These are phyloP conservation scores for Fusarium sp. DNA, from an alignment of 2,329 filamentous ascomycete genomes.

Conservation along the genomic window DNA sequence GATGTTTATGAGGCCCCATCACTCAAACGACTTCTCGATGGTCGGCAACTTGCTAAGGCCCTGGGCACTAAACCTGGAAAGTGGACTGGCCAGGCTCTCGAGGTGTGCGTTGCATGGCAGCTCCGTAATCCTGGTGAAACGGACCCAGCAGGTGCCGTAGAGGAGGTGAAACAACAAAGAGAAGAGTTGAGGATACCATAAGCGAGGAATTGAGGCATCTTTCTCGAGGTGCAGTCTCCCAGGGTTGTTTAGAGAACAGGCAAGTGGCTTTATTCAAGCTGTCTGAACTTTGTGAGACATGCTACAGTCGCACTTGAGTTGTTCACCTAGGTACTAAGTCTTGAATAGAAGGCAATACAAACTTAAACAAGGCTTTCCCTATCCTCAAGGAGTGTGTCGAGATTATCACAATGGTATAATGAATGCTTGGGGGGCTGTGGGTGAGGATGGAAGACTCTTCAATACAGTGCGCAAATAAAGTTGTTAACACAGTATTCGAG, in stretches of 20 bases:
- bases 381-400: too few relatives aligned
- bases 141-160: constrained; percentile 71
- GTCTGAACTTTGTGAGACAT: neutral
- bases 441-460: too few relatives aligned
- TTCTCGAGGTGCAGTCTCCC: too few relatives aligned
- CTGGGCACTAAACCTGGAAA: constrained; percentile 80
- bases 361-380: too few relatives aligned
- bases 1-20: constrained; percentile 71
- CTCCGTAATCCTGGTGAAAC: constrained; percentile 80
- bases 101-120: constrained; percentile 90
- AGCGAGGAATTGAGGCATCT: neutral
- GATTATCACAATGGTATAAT: too few relatives aligned
- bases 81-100: constrained; percentile 88
- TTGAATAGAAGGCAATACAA: too few relatives aligned
- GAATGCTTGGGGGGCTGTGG: too few relatives aligned
- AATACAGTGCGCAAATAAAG: too few relatives aligned
- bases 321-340: neutral
- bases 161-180: constrained; percentile 68
- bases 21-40: constrained; percentile 78
- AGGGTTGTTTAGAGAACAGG: neutral
- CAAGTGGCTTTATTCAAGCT: neutral
- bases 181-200: constrained; percentile 65
- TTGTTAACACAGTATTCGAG: too few relatives aligned
- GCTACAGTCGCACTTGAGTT: neutral
- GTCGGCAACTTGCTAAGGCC: constrained; percentile 77